phyloP scores from a whole-genome alignment of 2,329 filamentous ascomycete species.

The Endocalyx cinctus region DNA sequence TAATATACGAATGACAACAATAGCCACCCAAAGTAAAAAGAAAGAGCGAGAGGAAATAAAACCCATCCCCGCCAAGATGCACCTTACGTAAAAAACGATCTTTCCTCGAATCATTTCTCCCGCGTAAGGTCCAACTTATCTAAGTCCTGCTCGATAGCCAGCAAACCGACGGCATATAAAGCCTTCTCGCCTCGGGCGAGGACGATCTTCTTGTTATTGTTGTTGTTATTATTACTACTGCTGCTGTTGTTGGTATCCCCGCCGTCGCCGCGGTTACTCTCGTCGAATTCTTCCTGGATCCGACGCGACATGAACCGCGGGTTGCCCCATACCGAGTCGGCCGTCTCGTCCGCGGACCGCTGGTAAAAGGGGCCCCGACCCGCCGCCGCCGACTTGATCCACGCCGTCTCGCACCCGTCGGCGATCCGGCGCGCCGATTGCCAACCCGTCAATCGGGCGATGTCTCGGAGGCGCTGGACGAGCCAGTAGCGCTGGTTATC shows the following conservation, averaged over 20 bases:
- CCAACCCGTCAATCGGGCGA: slow-evolving; percentile 81
- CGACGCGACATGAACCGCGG: no score
- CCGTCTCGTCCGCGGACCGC: slow-evolving; percentile 38
- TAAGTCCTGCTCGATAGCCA: slow-evolving; percentile 75
- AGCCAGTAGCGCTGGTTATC: slow-evolving; percentile 72
- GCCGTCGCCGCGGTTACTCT: slow-evolving; percentile 33
- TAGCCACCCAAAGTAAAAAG: no score
- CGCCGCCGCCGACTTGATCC: slow-evolving; percentile 69
- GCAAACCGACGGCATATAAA: slow-evolving; percentile 72
- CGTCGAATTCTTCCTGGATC: slow-evolving; percentile 47
- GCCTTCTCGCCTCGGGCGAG: slow-evolving; percentile 59
- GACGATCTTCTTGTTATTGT: slow-evolving; percentile 41
- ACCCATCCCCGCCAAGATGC: no score
- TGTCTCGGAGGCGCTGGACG: slow-evolving; percentile 67
- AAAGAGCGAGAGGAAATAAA: no score
- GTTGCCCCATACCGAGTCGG: slow-evolving; percentile 41
- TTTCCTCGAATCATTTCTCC: slow-evolving; percentile 18
- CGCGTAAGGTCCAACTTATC: slow-evolving; percentile 54
- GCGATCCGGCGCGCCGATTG: slow-evolving; percentile 78
- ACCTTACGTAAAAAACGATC: no score
- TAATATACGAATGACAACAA: no score
- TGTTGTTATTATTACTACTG: slow-evolving; percentile 6
- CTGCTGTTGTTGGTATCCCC: background rate
- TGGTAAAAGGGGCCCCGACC: slow-evolving; percentile 73
- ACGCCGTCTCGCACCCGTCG: slow-evolving; percentile 76